Percentiles rank a stretch among this genome's conserved stretches.
phyloP scores from a whole-genome alignment of 352 stramenopile species.

The Achlya hypogyna region DNA sequence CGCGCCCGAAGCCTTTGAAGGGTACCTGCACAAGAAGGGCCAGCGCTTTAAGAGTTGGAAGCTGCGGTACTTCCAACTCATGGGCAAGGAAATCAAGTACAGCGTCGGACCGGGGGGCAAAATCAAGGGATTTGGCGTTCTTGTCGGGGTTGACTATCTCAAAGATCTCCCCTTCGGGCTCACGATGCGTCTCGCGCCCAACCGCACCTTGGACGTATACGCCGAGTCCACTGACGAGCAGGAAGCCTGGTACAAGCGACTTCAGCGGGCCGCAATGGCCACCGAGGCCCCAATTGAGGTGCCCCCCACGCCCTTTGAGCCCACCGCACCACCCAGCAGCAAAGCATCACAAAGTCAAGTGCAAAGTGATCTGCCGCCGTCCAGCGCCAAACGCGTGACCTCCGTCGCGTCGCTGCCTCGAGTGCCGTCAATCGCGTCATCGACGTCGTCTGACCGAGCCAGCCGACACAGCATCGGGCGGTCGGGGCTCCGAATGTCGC shows the following conservation, averaged over 20 bases:
- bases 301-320: neutral
- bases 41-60: conserved; percentile 69
- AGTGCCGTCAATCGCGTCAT: neutral
- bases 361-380: neutral
- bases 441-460: neutral
- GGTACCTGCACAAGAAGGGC: conserved; percentile 56
- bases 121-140: conserved; percentile 4
- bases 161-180: neutral
- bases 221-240: conserved; percentile 16
- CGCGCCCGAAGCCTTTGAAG: conserved; percentile 24
- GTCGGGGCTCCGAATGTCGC: neutral
- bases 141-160: neutral
- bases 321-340: no score
- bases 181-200: conserved; percentile 5
- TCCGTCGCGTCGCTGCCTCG: neutral
- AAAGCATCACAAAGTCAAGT: no score
- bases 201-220: conserved; percentile 8
- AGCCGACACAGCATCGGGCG: neutral
- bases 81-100: conserved; percentile 19
- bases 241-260: conserved; percentile 6
- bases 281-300: neutral
- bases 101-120: neutral
- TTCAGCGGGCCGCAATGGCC: neutral
- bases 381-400: no score
- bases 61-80: conserved; percentile 34